Conservation (phyloP, 2,329 filamentous ascomycete genomes). For the Cadophora sp. region DNA sequence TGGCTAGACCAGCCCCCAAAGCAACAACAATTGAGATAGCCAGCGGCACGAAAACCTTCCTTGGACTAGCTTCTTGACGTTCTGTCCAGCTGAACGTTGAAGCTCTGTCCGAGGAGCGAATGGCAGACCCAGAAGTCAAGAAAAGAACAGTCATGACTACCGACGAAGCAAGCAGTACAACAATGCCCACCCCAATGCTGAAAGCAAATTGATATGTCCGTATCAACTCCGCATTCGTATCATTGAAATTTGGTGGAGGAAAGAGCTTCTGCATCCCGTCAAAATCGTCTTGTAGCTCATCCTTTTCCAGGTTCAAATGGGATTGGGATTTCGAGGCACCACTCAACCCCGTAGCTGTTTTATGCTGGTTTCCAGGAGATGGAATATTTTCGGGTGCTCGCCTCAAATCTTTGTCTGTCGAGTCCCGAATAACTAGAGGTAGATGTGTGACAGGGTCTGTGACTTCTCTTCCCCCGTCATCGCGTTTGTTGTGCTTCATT, state of each 20-base stretch:
- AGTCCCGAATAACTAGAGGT: constrained; percentile 62
- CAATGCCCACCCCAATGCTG: constrained; percentile 35
- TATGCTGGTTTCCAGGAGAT: constrained; percentile 26
- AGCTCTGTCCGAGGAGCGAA: background rate
- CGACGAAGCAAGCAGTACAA: constrained; percentile 31
- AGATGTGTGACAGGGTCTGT: constrained; percentile 67
- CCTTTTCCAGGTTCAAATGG: constrained; percentile 51
- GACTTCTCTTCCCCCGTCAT: constrained; percentile 52
- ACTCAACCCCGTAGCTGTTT: constrained; percentile 49
- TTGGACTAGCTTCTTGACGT: background rate
- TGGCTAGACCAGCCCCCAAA: constrained; percentile 34
- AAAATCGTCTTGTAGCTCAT: constrained; percentile 51
- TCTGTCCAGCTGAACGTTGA: constrained; percentile 16
- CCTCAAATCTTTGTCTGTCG: constrained; percentile 58
- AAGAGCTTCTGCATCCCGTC: constrained; percentile 57
- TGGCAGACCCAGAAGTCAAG: constrained; percentile 20
- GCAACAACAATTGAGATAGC: constrained; percentile 20
- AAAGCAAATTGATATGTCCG: constrained; percentile 52
- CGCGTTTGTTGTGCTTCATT: constrained; percentile 38
- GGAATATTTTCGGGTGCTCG: constrained; percentile 45
- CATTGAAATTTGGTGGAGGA: constrained; percentile 58
- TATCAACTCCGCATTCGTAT: constrained; percentile 52
- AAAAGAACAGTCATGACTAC: constrained; percentile 30
- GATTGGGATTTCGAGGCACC: constrained; percentile 52
- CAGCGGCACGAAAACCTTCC: constrained; percentile 24